phyloP scores from a whole-genome alignment of 768 basidiomycete genomes.

The Saitozyma podzolica region DNA sequence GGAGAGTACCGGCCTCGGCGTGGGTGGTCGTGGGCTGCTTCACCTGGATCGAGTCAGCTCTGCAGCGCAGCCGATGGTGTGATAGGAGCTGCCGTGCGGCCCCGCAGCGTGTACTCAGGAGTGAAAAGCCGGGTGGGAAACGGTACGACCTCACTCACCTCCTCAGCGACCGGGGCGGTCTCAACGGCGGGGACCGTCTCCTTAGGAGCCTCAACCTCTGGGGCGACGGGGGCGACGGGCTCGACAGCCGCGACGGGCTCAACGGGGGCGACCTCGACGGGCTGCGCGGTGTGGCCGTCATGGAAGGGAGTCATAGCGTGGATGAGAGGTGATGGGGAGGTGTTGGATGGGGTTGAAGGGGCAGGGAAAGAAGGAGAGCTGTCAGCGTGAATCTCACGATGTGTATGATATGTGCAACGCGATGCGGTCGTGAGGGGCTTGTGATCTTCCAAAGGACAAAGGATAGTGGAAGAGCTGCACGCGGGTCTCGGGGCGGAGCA shows the following conservation, averaged over 20 bases:
- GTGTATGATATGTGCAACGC: not conserved
- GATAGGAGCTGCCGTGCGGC: not conserved
- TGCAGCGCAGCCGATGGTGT: not conserved
- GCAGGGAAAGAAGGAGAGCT: not conserved
- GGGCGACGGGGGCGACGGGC: slow-evolving; percentile 20
- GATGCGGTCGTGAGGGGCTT: not conserved
- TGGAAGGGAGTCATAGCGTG: too few relatives aligned
- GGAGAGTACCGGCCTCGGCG: slow-evolving; percentile 41
- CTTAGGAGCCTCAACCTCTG: not conserved
- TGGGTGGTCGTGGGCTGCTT: slow-evolving; percentile 44
- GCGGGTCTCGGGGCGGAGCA: too few relatives aligned
- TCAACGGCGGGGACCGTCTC: slow-evolving; percentile 21
- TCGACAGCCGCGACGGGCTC: slow-evolving; percentile 53
- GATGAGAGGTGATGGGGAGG: too few relatives aligned
- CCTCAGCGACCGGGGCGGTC: slow-evolving; percentile 16
- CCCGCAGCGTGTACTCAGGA: not conserved
- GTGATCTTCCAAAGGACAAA: not conserved
- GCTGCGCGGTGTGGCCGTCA: not conserved
- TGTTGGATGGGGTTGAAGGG: not conserved
- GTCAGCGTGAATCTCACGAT: not conserved
- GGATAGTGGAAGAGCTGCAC: not conserved
- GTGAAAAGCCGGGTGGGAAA: not conserved
- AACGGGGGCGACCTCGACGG: slow-evolving; percentile 54
- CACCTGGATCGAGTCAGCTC: slow-evolving; percentile 16
- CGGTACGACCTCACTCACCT: slow-evolving; percentile 13